phyloP scores from a whole-genome alignment of 2,329 filamentous ascomycete species.

The Bipolaris sorokiniana region DNA sequence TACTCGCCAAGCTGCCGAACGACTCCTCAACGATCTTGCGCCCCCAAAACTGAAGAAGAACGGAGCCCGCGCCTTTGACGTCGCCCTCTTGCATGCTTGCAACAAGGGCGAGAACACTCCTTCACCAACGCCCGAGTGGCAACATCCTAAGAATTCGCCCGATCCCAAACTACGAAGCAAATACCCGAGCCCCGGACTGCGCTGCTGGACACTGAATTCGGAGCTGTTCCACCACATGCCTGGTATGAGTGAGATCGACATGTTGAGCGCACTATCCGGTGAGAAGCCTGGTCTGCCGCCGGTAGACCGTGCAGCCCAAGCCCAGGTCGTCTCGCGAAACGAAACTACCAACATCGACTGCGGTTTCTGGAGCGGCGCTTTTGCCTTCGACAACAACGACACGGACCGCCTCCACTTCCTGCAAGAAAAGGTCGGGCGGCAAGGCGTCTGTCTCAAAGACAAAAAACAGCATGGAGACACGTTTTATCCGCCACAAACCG shows the following conservation, averaged over 20 bases:
- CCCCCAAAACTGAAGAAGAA: slow-evolving; percentile 35
- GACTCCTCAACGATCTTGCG: slow-evolving; percentile 50
- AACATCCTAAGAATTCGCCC: slow-evolving; percentile 29
- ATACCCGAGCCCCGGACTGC: slow-evolving; percentile 45
- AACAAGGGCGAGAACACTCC: slow-evolving; percentile 40
- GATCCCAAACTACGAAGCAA: slow-evolving; percentile 31
- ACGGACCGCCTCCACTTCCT: slow-evolving; percentile 41
- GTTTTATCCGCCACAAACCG: slow-evolving; percentile 15
- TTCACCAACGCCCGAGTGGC: slow-evolving; percentile 33
- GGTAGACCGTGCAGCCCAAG: slow-evolving; percentile 44
- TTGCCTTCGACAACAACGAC: slow-evolving; percentile 44
- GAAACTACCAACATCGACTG: slow-evolving; percentile 50
- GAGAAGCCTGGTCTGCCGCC: slow-evolving; percentile 41
- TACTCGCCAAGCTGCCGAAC: slow-evolving; percentile 48
- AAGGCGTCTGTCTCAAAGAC: slow-evolving; percentile 49
- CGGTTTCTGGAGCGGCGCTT: slow-evolving; percentile 50
- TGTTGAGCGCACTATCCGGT: slow-evolving; percentile 39
- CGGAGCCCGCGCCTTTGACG: slow-evolving; percentile 50
- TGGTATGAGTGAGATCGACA: slow-evolving; percentile 48
- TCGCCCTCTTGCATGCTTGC: slow-evolving; percentile 52
- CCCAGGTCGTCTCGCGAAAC: slow-evolving; percentile 39
- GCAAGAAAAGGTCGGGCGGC: slow-evolving; percentile 46
- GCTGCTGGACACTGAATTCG: slow-evolving; percentile 53
- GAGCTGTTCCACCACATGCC: slow-evolving; percentile 56
- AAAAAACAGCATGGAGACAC: slow-evolving; percentile 19